A percentile compares a stretch with the other conserved stretches of the same genome.
phyloP scores from a whole-genome alignment of 768 basidiomycete genomes.

The Termitomyces sp. region DNA sequence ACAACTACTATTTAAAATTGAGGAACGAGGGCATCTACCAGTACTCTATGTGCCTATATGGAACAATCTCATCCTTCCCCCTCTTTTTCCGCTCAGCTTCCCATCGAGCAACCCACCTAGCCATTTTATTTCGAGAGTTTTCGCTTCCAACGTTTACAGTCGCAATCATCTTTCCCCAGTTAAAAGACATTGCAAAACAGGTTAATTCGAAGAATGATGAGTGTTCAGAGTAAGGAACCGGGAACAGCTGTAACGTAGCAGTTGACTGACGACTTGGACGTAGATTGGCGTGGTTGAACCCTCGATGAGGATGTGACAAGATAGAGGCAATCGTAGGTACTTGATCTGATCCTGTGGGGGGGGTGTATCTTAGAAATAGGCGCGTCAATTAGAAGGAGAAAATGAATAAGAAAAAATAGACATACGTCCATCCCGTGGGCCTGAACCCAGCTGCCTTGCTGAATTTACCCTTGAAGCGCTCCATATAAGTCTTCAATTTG shows the following conservation, averaged over 20 bases:
- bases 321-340: conserved; percentile 65
- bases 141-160: conserved; percentile 88
- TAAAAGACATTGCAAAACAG: conserved; percentile 87
- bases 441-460: conserved; percentile 76
- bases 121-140: conserved; percentile 77
- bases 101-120: conserved; percentile 88
- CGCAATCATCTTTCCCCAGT: conserved; percentile 88
- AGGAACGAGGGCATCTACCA: conserved; percentile 28
- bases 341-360: conserved; percentile 59
- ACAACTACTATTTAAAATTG: neutral
- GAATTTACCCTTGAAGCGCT: conserved; percentile 69
- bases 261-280: conserved; percentile 71
- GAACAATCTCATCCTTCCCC: conserved; percentile 33
- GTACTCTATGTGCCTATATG: conserved; percentile 43
- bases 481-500: conserved; percentile 71
- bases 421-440: conserved; percentile 96
- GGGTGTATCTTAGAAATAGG: conserved; percentile 50
- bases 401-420: conserved; percentile 10
- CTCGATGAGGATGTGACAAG: conserved; percentile 60
- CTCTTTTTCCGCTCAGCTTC: conserved; percentile 70
- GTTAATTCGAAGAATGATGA: conserved; percentile 94
- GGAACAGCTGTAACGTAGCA: conserved; percentile 65
- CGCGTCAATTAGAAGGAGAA: neutral
- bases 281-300: conserved; percentile 70
- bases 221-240: conserved; percentile 93